Percentiles rank a stretch among this genome's conserved stretches.
Evolutionary conservation across 805 yeast species (phyloP).

Genomic region (Wickerhamomyces tratensis): DNA sequence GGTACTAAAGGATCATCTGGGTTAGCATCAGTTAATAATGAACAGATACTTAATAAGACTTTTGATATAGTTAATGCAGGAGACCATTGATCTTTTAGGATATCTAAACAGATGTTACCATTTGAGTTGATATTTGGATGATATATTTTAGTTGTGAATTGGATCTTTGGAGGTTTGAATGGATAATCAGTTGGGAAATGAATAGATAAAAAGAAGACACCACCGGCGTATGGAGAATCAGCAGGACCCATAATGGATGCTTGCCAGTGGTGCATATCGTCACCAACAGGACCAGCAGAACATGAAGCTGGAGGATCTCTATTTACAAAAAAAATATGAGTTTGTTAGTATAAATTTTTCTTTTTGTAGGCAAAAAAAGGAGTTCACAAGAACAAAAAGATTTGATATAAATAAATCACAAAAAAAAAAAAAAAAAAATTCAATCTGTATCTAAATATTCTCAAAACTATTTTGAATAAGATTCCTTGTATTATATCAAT

Average conservation of each 20-base stretch:
- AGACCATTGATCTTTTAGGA: slow-evolving; percentile 97
- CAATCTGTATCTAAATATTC: no score
- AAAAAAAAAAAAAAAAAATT: no score
- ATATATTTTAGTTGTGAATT: slow-evolving; percentile 90
- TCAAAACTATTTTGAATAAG: no score
- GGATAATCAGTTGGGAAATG: slow-evolving; percentile 99
- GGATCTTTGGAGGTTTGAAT: slow-evolving; percentile 93
- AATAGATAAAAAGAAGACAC: slow-evolving; percentile 91
- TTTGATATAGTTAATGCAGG: slow-evolving; percentile 96
- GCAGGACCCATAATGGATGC: slow-evolving; percentile 99
- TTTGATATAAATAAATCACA: no score
- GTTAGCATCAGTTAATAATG: slow-evolving; percentile 93
- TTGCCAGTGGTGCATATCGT: slow-evolving; percentile 98
- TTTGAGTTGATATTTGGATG: slow-evolving; percentile 95
- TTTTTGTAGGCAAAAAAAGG: background rate
- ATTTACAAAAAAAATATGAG: background rate
- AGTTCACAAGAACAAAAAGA: background rate
- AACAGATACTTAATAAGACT: slow-evolving; percentile 89
- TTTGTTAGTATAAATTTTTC: slow-evolving; percentile 11
- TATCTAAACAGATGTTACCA: slow-evolving; percentile 95
- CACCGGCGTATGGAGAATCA: slow-evolving; percentile 84
- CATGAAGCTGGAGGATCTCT: slow-evolving; percentile 99
- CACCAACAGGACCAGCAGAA: slow-evolving; percentile 98
- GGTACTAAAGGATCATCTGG: slow-evolving; percentile 99
- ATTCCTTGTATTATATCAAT: no score